A percentile compares a stretch with the other conserved stretches of the same genome.
Conservation (phyloP, 129 eudicot genomes). For the Cynara cardunculus region DNA sequence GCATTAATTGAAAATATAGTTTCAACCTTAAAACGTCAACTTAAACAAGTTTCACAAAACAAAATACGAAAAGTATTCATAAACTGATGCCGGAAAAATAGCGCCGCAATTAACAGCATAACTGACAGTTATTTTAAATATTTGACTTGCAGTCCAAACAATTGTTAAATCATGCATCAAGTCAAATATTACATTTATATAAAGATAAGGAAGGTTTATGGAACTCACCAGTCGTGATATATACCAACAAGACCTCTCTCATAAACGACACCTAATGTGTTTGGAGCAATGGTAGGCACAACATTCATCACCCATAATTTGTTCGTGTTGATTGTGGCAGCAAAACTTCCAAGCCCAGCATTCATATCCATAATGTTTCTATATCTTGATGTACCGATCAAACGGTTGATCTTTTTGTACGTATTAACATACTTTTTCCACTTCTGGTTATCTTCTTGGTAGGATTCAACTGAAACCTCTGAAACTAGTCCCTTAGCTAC, state of each 20-base stretch:
- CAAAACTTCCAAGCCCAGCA: conserved; percentile 50
- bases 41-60: no score
- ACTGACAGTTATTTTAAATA: background rate
- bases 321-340: conserved; percentile 52
- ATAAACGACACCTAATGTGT: conserved; percentile 59
- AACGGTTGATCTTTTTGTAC: conserved; percentile 44
- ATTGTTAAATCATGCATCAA: background rate
- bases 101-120: no score
- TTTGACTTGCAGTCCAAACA: background rate
- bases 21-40: no score
- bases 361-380: conserved; percentile 57
- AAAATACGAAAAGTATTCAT: no score
- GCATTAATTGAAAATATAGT: no score
- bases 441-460: conserved; percentile 43
- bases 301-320: conserved; percentile 82
- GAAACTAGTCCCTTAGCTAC: conserved; percentile 48
- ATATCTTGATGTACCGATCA: conserved; percentile 53
- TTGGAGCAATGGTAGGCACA: conserved; percentile 60
- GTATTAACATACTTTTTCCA: conserved; percentile 59
- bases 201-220: background rate
- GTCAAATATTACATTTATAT: background rate
- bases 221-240: conserved; percentile 70
- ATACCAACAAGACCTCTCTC: conserved; percentile 76
- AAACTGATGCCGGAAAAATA: no score
- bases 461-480: conserved; percentile 52